Evolutionary conservation across 805 yeast species (phyloP).

Genomic region (Starmerella lactis-condensi): DNA sequence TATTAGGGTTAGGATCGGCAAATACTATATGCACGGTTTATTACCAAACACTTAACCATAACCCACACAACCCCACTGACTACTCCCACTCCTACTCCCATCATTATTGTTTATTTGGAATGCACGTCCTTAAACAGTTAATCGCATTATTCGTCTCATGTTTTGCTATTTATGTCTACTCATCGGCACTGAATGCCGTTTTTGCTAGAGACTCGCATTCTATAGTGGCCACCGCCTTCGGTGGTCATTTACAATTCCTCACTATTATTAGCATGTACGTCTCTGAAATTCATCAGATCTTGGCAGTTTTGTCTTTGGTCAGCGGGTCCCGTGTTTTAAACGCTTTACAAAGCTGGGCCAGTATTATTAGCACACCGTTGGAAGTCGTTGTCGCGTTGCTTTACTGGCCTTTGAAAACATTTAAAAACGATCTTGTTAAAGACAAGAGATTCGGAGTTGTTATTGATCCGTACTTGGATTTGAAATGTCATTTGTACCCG

Average conservation of each 20-base stretch:
- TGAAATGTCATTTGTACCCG: conserved; percentile 20
- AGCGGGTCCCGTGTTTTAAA: conserved; percentile 15
- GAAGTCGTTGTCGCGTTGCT: conserved; percentile 20
- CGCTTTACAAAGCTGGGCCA: conserved; percentile 13
- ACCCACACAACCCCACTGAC: too few species aligned
- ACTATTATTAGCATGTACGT: conserved; percentile 19
- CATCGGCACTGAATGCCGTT: conserved; percentile 11
- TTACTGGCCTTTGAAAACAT: conserved; percentile 21
- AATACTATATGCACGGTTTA: too few species aligned
- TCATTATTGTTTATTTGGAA: background rate
- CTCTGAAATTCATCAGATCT: conserved; percentile 13
- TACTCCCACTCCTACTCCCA: background rate
- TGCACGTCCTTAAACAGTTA: conserved; percentile 4
- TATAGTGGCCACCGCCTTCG: conserved; percentile 14
- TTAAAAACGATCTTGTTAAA: conserved; percentile 18
- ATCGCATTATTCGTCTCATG: conserved; percentile 7
- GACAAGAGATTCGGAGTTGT: conserved; percentile 16
- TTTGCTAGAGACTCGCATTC: conserved; percentile 8
- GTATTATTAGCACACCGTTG: conserved; percentile 20
- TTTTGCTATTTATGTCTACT: conserved; percentile 12
- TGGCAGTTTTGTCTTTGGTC: conserved; percentile 20
- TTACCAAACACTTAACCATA: too few species aligned
- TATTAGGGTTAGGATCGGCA: too few species aligned
- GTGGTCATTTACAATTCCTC: conserved; percentile 25
- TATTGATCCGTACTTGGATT: conserved; percentile 19